Evolutionary conservation across 116 monocot genomes (phyloP).

Genomic region (Iris pallida): DNA sequence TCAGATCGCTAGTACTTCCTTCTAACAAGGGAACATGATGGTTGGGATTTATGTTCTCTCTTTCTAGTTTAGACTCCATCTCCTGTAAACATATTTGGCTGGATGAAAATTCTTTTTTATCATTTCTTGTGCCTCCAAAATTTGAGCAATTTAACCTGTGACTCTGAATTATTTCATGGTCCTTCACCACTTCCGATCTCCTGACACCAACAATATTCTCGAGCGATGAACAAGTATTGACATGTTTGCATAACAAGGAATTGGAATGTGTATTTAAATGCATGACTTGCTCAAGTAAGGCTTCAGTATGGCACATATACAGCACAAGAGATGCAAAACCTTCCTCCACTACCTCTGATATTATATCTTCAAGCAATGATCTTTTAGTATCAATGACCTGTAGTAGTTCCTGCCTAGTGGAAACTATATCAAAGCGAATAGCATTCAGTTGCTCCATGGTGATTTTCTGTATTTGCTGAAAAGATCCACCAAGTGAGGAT

Average conservation of each 20-base stretch:
- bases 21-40: not conserved
- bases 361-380: constrained; percentile 23
- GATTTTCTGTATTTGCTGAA: constrained; percentile 27
- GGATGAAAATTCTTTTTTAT: not conserved
- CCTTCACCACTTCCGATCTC: not conserved
- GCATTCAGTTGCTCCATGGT: constrained; percentile 22
- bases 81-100: not conserved
- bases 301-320: constrained; percentile 16
- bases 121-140: no score
- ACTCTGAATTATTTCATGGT: no score
- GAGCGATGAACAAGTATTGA: not conserved
- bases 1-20: not conserved
- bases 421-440: constrained; percentile 20
- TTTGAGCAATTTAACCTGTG: no score
- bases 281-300: constrained; percentile 10
- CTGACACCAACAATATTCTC: no score
- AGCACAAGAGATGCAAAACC: constrained; percentile 14
- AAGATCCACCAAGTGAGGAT: constrained; percentile 27
- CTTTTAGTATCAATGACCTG: constrained; percentile 22
- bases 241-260: not conserved
- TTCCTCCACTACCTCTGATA: constrained; percentile 21
- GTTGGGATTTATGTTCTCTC: not conserved
- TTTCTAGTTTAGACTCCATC: not conserved
- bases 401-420: constrained; percentile 26
- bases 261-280: constrained; percentile 1